These are phyloP conservation scores for Apiospora phragmitis DNA, from an alignment of 2,329 filamentous ascomycete genomes.

Conservation along the genomic window DNA sequence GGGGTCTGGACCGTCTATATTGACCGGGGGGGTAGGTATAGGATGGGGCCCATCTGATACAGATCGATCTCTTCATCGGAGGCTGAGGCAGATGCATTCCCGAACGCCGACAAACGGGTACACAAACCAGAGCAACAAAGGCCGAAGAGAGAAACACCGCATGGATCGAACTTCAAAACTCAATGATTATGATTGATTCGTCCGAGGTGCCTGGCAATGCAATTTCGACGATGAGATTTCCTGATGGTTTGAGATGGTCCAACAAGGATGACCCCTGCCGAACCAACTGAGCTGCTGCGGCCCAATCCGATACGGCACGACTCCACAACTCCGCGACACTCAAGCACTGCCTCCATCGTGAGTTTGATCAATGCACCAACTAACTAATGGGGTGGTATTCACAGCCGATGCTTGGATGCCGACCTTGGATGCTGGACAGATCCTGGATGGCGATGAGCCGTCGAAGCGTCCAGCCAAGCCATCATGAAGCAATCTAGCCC, in stretches of 20 bases:
- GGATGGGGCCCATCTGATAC: background rate
- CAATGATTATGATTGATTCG: background rate
- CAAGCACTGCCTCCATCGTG: background rate
- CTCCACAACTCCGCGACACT: background rate
- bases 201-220: background rate
- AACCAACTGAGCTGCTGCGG: background rate
- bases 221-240: background rate
- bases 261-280: background rate
- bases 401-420: background rate
- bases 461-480: background rate
- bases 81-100: background rate
- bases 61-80: slow-evolving; percentile 6
- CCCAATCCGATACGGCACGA: background rate
- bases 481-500: background rate
- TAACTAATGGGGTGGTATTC: background rate
- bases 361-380: background rate
- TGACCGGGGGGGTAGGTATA: background rate
- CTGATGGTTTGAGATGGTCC: background rate
- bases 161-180: background rate
- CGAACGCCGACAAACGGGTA: background rate
- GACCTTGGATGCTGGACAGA: background rate
- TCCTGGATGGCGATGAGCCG: background rate
- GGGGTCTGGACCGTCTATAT: background rate
- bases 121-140: background rate
- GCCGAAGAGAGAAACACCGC: background rate